phyloP scores from a whole-genome alignment of 495 filamentous ascomycete genomes.

The Trichoderma virens region DNA sequence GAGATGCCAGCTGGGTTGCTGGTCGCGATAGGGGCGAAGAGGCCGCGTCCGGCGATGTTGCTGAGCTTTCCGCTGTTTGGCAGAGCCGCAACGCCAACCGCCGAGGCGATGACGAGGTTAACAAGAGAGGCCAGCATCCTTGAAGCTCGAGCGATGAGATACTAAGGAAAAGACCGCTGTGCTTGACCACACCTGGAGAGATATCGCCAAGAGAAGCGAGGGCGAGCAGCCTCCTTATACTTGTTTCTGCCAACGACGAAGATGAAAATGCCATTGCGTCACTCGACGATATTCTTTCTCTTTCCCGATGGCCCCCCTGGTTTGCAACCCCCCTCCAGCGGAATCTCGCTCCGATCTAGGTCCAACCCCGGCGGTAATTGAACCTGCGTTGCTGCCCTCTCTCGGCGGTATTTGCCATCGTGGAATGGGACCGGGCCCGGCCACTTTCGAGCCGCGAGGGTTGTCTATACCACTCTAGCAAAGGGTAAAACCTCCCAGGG shows the following conservation, averaged over 20 bases:
- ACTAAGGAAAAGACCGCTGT: background rate
- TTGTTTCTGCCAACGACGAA: too few relatives aligned
- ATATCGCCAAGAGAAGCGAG: background rate
- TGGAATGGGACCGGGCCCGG: background rate
- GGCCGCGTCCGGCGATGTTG: slow-evolving; percentile 3
- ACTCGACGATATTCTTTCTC: background rate
- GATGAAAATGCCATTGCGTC: background rate
- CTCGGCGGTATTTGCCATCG: slow-evolving; percentile 3
- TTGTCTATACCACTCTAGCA: too few relatives aligned
- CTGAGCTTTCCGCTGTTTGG: background rate
- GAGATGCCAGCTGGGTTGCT: slow-evolving; percentile 8
- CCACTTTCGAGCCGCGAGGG: too few relatives aligned
- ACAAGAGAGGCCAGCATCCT: slow-evolving; percentile 1
- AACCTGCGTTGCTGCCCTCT: background rate
- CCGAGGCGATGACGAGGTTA: slow-evolving; percentile 2
- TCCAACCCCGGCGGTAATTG: slow-evolving; percentile 4
- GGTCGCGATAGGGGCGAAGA: slow-evolving; percentile 11
- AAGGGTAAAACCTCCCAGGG: too few relatives aligned
- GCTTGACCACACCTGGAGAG: slow-evolving; percentile 1
- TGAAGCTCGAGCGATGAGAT: background rate
- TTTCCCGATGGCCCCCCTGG: background rate
- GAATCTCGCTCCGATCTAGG: slow-evolving; percentile 8
- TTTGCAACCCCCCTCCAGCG: background rate
- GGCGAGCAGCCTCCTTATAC: background rate
- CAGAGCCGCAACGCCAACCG: slow-evolving; percentile 2